Evolutionary conservation across 2,329 filamentous ascomycete species (phyloP).

Genomic region (Plenodomus tracheiphilus): DNA sequence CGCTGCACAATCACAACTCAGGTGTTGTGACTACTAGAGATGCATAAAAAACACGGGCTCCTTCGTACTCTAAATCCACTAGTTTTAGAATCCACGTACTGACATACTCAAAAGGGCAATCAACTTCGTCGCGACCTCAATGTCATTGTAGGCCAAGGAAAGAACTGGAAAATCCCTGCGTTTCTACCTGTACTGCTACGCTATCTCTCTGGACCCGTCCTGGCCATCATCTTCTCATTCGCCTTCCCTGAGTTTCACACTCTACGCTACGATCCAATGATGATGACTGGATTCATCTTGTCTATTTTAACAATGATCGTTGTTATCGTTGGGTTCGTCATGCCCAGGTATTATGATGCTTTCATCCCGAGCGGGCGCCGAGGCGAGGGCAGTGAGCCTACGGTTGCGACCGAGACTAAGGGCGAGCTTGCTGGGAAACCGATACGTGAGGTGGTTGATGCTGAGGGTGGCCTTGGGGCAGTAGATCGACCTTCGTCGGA

Average conservation of each 20-base stretch:
- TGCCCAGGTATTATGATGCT: constrained; percentile 59
- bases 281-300: constrained; percentile 41
- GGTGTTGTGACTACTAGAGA: no score
- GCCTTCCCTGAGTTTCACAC: constrained; percentile 40
- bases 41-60: no score
- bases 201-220: constrained; percentile 38
- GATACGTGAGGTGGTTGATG: constrained; percentile 10
- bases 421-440: constrained; percentile 26
- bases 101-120: constrained; percentile 9
- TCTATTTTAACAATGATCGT: constrained; percentile 47
- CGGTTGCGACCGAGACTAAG: constrained; percentile 31
- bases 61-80: no score
- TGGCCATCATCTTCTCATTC: constrained; percentile 42
- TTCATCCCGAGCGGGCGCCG: constrained; percentile 55
- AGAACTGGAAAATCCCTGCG: constrained; percentile 60
- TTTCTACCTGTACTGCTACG: constrained; percentile 54
- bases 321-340: constrained; percentile 54
- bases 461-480: constrained; percentile 9
- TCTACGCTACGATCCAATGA: constrained; percentile 39
- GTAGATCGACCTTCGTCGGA: constrained; percentile 8
- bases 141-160: constrained; percentile 55
- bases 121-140: constrained; percentile 62
- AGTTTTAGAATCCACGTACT: no score
- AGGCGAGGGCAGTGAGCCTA: constrained; percentile 50
- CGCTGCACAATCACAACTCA: no score